phyloP scores from a whole-genome alignment of 106 monocot species.

The Dioscorea dumetorum region DNA sequence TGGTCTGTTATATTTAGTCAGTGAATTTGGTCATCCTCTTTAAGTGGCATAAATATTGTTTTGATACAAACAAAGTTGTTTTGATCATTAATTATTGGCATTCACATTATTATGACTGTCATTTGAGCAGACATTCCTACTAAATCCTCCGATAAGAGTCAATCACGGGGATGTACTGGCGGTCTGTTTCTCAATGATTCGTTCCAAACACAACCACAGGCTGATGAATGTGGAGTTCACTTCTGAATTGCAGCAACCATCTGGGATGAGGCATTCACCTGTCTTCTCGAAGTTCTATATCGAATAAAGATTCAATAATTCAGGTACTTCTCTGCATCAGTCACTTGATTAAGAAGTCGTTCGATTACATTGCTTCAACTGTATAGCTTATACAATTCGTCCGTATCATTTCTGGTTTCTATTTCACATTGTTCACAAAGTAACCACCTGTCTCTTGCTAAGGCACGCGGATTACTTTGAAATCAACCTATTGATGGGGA shows the following conservation, averaged over 20 bases:
- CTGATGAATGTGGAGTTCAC: conserved; percentile 79
- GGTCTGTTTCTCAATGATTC: conserved; percentile 58
- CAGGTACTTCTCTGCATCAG: neutral
- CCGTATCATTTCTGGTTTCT: too few species aligned
- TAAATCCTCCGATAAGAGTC: conserved; percentile 63
- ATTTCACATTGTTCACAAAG: too few species aligned
- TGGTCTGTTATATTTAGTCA: too few species aligned
- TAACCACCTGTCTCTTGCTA: too few species aligned
- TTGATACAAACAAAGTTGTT: too few species aligned
- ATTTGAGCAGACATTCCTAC: conserved; percentile 58
- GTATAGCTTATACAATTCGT: too few species aligned
- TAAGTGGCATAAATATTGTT: too few species aligned
- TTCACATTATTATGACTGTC: neutral
- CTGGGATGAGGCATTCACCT: conserved; percentile 44
- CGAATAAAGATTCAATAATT: conserved; percentile 36
- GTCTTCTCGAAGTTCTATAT: conserved; percentile 56
- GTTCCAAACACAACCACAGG: conserved; percentile 80
- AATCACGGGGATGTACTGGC: conserved; percentile 49
- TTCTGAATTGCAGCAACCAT: conserved; percentile 42
- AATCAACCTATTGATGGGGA: too few species aligned
- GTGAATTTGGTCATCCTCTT: too few species aligned
- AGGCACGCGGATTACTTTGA: too few species aligned
- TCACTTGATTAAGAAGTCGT: neutral
- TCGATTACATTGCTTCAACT: too few species aligned
- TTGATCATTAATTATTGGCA: too few species aligned